A percentile compares a stretch with the other conserved stretches of the same genome.
These are phyloP conservation scores for Limnanthes douglasii DNA, from an alignment of 345 rosid genomes.

Conservation along the genomic window DNA sequence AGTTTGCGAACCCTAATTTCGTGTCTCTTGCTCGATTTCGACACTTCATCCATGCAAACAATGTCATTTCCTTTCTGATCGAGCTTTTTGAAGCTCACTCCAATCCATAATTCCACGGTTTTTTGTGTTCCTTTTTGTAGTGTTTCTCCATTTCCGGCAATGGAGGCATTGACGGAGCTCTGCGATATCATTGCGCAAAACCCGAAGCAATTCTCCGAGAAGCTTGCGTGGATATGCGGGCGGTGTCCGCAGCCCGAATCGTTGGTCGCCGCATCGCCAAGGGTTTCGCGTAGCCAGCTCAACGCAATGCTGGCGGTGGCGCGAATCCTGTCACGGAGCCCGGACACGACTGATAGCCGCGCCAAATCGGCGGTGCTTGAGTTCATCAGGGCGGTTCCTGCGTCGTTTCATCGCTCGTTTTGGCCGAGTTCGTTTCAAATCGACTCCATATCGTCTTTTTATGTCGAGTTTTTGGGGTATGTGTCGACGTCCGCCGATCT, in stretches of 20 bases:
- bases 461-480: conserved; percentile 48
- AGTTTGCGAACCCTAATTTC: too few relatives aligned
- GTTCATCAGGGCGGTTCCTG: conserved; percentile 54
- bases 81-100: too few relatives aligned
- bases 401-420: conserved; percentile 53
- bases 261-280: conserved; percentile 44
- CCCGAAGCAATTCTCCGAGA: conserved; percentile 70
- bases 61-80: too few relatives aligned
- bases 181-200: conserved; percentile 67
- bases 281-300: conserved; percentile 81
- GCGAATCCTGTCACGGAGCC: conserved; percentile 55
- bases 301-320: conserved; percentile 73
- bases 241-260: conserved; percentile 75
- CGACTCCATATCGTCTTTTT: conserved; percentile 48
- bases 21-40: too few relatives aligned
- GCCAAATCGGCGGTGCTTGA: conserved; percentile 48
- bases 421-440: conserved; percentile 73
- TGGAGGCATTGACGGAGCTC: conserved; percentile 84
- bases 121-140: too few relatives aligned
- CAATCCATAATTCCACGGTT: too few relatives aligned
- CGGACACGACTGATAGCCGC: conserved; percentile 28
- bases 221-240: conserved; percentile 78
- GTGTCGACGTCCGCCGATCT: conserved; percentile 29
- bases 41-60: too few relatives aligned
- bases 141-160: too few relatives aligned